Conservation (phyloP, 495 filamentous ascomycete species). For the Podospora pseudoanserina region DNA sequence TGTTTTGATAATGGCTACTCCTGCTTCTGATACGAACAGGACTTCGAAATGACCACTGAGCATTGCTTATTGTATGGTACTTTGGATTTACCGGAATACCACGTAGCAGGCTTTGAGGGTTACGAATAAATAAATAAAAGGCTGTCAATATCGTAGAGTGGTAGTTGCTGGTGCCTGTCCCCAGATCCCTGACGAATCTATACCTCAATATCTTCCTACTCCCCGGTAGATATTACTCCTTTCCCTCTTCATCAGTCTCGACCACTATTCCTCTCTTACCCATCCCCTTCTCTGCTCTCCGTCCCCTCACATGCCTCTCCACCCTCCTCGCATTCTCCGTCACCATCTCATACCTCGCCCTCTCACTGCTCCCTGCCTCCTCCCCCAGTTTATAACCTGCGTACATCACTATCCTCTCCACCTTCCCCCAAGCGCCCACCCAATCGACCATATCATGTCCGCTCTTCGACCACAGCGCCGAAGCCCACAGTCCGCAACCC, state of each 20-base stretch:
- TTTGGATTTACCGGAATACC: too few relatives aligned
- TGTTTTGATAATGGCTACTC: too few relatives aligned
- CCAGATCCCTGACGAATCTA: not conserved
- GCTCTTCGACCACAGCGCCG: constrained; percentile 48
- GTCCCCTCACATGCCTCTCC: constrained; percentile 37
- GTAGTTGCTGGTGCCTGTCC: too few relatives aligned
- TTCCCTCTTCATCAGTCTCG: constrained; percentile 23
- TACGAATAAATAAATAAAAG: too few relatives aligned
- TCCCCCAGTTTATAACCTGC: constrained; percentile 33
- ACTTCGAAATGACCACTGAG: too few relatives aligned
- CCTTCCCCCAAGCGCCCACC: constrained; percentile 45
- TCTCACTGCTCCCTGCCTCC: constrained; percentile 17
- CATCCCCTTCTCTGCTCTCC: constrained; percentile 36
- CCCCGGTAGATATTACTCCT: not conserved
- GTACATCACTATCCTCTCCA: constrained; percentile 35
- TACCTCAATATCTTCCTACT: not conserved
- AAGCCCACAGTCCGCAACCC: constrained; percentile 69
- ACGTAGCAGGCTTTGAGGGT: too few relatives aligned
- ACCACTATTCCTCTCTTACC: constrained; percentile 41
- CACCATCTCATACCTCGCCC: constrained; percentile 26
- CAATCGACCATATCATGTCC: constrained; percentile 42
- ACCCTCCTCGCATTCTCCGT: constrained; percentile 31
- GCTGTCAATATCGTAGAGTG: too few relatives aligned
- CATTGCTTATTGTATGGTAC: too few relatives aligned
- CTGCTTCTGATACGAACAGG: too few relatives aligned